Conservation (phyloP, 148 eudicot genomes). For the Drosera capensis region DNA sequence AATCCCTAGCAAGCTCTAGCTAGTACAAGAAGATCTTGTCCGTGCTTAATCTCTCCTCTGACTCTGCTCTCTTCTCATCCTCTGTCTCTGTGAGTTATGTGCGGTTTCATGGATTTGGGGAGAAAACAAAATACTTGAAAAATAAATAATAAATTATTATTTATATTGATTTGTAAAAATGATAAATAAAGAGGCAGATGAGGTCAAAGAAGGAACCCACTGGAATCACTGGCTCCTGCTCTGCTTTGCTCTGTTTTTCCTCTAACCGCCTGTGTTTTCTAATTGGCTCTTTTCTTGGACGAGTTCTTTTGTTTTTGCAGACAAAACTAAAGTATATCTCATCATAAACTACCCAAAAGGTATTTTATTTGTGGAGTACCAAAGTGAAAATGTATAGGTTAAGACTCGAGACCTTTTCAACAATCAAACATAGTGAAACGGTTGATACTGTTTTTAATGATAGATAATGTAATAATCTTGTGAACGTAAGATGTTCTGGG, state of each 20-base stretch:
- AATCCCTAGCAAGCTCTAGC: conserved; percentile 6
- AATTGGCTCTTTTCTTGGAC: conserved; percentile 30
- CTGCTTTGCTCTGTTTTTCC: conserved; percentile 21
- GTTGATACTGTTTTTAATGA: too few species aligned
- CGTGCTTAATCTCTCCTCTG: conserved; percentile 17
- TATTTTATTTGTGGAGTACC: too few species aligned
- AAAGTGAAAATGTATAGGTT: too few species aligned
- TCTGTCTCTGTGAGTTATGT: too few species aligned
- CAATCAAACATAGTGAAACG: too few species aligned
- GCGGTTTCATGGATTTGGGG: too few species aligned
- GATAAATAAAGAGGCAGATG: conserved; percentile 13
- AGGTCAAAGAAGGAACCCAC: conserved; percentile 60
- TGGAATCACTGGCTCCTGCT: conserved; percentile 69
- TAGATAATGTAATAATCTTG: too few species aligned
- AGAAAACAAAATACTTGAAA: too few species aligned
- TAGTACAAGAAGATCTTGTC: conserved; percentile 37
- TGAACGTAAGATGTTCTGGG: too few species aligned
- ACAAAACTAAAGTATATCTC: too few species aligned
- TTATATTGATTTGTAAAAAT: conserved; percentile 1
- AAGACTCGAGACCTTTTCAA: too few species aligned
- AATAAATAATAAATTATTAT: conserved; percentile 6
- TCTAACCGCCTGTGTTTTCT: conserved; percentile 50
- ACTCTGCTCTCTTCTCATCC: background rate
- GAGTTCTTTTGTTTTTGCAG: conserved; percentile 8
- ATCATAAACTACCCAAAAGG: too few species aligned